Evolutionary conservation across 108 stramenopile genomes (phyloP), one percentile per base, ranked within the genome.

Genomic region (Ochromonas danica): DNA sequence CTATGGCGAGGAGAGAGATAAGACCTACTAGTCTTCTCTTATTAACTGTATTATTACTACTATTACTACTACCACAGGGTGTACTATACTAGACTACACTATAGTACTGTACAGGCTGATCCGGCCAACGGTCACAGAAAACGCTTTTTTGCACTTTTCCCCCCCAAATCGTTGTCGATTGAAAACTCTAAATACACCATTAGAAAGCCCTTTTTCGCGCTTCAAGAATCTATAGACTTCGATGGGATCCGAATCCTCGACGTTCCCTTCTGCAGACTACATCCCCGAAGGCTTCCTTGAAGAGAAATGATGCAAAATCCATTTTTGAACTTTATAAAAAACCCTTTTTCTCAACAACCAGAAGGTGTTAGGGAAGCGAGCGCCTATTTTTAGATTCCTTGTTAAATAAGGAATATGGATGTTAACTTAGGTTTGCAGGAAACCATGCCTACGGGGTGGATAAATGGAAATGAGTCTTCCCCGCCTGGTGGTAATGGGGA

Each of bases 71-170:
- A n/a, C n/a, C n/a, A n/a, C n/a, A n/a, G n/a, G n/a, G n/a, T n/a
- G n/a, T n/a, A n/a, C n/a, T n/a, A n/a, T n/a, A n/a, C n/a, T n/a
- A n/a, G n/a, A n/a, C n/a, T n/a, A n/a, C n/a, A n/a, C n/a, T n/a
- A n/a, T n/a, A n/a, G n/a, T n/a, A n/a, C n/a, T n/a, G 51, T 57
- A 57, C 51, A 57, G 51, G 51, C 51, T 57, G 51, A 57, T 57
- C 51, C 51, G 51, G 51, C 51, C 51, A 57, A 57, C 51, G 51
- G 51, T 57, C 51, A 57, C 51, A 57, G 51, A 57, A 57, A 57
- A 57, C 51, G 51, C 51, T 57, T 57, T 57, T 57, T 57, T 57
- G 51, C 51, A 57, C 51, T 57, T 57, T 57, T 57, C 51, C 51
- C 51, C 10, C 10, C 22, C 17, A 57, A 57, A 57, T 57, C 51